Evolutionary conservation across 805 yeast genomes (phyloP).

Genomic region (Lipomyces chichibuensis): DNA sequence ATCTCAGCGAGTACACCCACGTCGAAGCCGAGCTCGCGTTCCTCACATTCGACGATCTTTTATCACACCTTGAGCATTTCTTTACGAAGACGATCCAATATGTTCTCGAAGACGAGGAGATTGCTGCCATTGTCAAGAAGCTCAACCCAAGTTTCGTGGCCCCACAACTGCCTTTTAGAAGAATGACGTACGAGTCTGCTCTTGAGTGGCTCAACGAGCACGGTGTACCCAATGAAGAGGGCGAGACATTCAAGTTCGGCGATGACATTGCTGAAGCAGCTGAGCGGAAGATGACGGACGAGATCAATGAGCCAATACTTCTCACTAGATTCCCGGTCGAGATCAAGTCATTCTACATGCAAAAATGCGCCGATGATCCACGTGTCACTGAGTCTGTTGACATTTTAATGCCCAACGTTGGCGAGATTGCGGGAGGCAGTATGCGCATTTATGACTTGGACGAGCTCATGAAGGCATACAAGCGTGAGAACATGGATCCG

Average conservation of each 20-base stretch:
- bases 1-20: constrained; percentile 94
- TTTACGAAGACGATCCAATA: constrained; percentile 69
- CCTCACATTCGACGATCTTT: constrained; percentile 81
- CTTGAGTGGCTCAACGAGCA: constrained; percentile 96
- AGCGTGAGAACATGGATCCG: constrained; percentile 85
- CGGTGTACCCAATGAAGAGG: constrained; percentile 92
- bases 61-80: constrained; percentile 80
- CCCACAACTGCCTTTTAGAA: constrained; percentile 83
- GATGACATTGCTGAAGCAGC: constrained; percentile 99
- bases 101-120: constrained; percentile 85
- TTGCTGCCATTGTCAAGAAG: constrained; percentile 86
- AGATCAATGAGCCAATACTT: constrained; percentile 88
- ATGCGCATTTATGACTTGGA: constrained; percentile 89
- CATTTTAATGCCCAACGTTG: constrained; percentile 98
- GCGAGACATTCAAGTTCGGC: constrained; percentile 89
- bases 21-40: constrained; percentile 94
- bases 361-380: constrained; percentile 83
- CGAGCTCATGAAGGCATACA: constrained; percentile 86
- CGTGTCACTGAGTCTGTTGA: constrained; percentile 98
- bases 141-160: constrained; percentile 89
- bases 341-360: constrained; percentile 98
- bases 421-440: constrained; percentile 98
- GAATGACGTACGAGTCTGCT: constrained; percentile 90
- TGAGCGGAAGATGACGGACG: constrained; percentile 97
- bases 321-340: constrained; percentile 94